Conservation (phyloP, 192 early-diverging fungal species). For the Mortierella hygrophila region DNA sequence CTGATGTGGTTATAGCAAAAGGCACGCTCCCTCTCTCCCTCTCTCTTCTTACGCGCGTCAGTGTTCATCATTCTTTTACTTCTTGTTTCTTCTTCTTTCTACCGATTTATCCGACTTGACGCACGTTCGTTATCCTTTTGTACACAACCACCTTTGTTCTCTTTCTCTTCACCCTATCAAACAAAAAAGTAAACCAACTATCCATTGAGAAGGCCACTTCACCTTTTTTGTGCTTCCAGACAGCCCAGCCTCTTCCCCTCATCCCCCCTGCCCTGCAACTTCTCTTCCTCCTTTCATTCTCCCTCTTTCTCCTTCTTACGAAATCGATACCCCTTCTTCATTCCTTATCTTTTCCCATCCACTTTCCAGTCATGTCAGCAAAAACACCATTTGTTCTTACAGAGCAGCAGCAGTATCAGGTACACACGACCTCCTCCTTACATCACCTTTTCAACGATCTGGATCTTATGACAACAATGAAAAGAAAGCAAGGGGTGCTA, state of each 20-base stretch:
- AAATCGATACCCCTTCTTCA: not conserved
- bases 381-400: slow-evolving; percentile 4
- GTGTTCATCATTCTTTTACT: not conserved
- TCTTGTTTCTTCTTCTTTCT: not conserved
- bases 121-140: too few relatives aligned
- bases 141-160: not conserved
- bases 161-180: too few relatives aligned
- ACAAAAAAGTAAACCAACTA: not conserved
- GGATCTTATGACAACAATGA: not conserved
- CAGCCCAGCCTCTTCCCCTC: not conserved
- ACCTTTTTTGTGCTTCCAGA: not conserved
- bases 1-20: not conserved
- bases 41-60: not conserved
- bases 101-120: too few relatives aligned
- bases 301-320: not conserved
- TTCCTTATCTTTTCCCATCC: not conserved
- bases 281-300: not conserved
- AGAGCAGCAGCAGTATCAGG: slow-evolving; percentile 34
- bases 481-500: not conserved
- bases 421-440: not conserved
- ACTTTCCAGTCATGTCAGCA: not conserved
- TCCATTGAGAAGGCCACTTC: not conserved
- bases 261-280: not conserved
- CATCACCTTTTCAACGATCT: too few relatives aligned
- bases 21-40: not conserved